Conservation (phyloP, 2,329 filamentous ascomycete genomes). For the Cordyceps pruinosa region DNA sequence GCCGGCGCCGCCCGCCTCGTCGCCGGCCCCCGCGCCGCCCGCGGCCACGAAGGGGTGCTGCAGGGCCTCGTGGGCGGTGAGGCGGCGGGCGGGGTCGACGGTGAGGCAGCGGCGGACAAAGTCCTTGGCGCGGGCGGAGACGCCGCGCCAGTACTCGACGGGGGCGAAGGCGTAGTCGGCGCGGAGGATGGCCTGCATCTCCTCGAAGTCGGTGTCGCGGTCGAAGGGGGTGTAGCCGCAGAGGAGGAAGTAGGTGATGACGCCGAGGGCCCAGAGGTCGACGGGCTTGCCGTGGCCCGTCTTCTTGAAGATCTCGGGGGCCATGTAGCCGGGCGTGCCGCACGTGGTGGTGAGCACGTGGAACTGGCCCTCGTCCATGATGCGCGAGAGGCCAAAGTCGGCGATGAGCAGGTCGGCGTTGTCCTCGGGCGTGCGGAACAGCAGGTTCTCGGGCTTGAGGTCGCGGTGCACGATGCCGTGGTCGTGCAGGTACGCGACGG, state of each 20-base stretch:
- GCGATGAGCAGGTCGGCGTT: conserved; percentile 95
- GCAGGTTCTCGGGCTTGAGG: conserved; percentile 91
- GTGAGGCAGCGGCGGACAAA: conserved; percentile 92
- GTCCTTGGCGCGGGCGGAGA: conserved; percentile 77
- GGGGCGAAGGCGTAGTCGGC: conserved; percentile 96
- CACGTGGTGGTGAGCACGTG: conserved; percentile 97
- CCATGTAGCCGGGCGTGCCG: conserved; percentile 98
- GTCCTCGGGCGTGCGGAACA: conserved; percentile 95
- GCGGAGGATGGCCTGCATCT: conserved; percentile 97
- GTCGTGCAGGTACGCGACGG: conserved; percentile 97
- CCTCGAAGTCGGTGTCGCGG: conserved; percentile 92
- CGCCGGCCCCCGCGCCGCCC: conserved; percentile 39
- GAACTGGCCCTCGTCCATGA: conserved; percentile 99
- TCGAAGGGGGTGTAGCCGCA: conserved; percentile 98
- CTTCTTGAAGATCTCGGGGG: conserved; percentile 98
- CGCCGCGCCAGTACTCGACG: conserved; percentile 91
- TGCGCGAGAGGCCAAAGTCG: conserved; percentile 89
- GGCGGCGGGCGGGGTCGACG: conserved; percentile 76
- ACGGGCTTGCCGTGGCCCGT: conserved; percentile 96
- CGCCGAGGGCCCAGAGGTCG: conserved; percentile 95
- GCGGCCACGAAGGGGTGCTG: conserved; percentile 59
- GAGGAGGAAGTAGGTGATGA: conserved; percentile 97
- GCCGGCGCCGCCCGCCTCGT: conserved; percentile 46
- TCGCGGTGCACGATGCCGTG: conserved; percentile 98
- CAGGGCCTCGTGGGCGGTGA: conserved; percentile 79